A percentile compares a stretch with the other conserved stretches of the same genome.
Conservation (phyloP, 2,329 filamentous ascomycete species). For the Penicillium occitanis region DNA sequence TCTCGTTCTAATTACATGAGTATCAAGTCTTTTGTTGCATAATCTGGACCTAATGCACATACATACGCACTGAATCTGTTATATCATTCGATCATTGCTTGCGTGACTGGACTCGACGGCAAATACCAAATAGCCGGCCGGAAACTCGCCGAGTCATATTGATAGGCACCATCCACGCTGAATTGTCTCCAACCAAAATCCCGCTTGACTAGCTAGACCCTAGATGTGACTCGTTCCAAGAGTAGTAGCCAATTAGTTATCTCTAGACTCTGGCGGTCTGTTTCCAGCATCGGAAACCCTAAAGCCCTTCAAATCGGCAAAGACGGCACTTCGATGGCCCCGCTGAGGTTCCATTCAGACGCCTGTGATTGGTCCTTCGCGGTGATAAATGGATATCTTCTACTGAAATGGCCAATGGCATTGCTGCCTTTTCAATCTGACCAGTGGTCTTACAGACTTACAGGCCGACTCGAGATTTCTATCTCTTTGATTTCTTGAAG, state of each 20-base stretch:
- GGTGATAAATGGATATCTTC: no score
- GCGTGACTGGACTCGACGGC: not conserved
- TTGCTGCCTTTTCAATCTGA: not conserved
- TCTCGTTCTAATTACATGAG: not conserved
- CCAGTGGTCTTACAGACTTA: no score
- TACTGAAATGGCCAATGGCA: not conserved
- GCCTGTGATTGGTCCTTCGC: not conserved
- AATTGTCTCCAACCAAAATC: not conserved
- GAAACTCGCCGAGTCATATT: not conserved
- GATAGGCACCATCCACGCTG: not conserved
- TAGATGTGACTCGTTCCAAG: not conserved
- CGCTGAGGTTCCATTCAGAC: not conserved
- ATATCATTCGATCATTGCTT: not conserved
- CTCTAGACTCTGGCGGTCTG: not conserved
- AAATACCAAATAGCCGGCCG: slow-evolving; percentile 3
- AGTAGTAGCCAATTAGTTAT: not conserved
- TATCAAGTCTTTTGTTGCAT: slow-evolving; percentile 3
- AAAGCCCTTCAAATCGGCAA: not conserved
- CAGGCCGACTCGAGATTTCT: not conserved
- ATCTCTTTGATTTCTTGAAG: not conserved
- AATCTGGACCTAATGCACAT: slow-evolving; percentile 13
- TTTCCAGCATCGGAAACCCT: not conserved
- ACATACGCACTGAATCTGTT: not conserved
- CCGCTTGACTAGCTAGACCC: not conserved
- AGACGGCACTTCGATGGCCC: slow-evolving; percentile 1